Base-by-base conservation (phyloP, 345 rosid genomes). In the Conringia planisiliqua region DNA sequence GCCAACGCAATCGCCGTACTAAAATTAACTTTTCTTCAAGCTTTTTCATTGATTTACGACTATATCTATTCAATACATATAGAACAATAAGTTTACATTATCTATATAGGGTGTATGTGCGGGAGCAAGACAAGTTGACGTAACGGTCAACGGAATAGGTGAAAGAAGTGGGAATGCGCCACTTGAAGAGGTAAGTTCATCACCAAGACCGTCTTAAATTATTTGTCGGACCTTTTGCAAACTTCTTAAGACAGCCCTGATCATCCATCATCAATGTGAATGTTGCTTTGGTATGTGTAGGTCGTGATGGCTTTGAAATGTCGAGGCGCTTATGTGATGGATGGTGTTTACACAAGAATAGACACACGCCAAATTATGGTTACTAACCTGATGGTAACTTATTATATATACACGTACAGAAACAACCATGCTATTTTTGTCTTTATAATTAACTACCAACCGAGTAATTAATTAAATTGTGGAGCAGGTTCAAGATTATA, bases 131-230 rank as follows among this genome's bases (percentile, higher is more conserved):
- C 99, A 95, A 78, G 57, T 92, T 30, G 99, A 95, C 68, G 97
- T 91, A 36, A 95, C 99, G 6, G 77, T 95, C 66, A 92, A 91
- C 54, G 99, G 99, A 78, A 95, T 95, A 54, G 99, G 99, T 62
- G 99, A 95, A 74, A 86, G 99, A 78, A 90, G 97, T 70, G 99
- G 97, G 51, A 95, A 95, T 83, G 97, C 99, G 38, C 86, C 98
- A 4, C 71, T 94, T 78, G 98, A 94, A 85, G 98, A 94, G 96
- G 98, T 91, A 24, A 22, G 0, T 16, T 43, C 8, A 11, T 26
- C 42, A 16, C 16, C 43, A 62, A 22, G 24, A 22, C 24, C 24
- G 24, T 22, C 24, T 22, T 22, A 22, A 22, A 22, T 1, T 22
- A 22, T 22, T 22, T 22, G 24, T 22, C 1, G 24, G 24, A 22